These are phyloP conservation scores for Plasmodium gonderi DNA, from an alignment of 169 alveolate genomes.

Conservation along the genomic window DNA sequence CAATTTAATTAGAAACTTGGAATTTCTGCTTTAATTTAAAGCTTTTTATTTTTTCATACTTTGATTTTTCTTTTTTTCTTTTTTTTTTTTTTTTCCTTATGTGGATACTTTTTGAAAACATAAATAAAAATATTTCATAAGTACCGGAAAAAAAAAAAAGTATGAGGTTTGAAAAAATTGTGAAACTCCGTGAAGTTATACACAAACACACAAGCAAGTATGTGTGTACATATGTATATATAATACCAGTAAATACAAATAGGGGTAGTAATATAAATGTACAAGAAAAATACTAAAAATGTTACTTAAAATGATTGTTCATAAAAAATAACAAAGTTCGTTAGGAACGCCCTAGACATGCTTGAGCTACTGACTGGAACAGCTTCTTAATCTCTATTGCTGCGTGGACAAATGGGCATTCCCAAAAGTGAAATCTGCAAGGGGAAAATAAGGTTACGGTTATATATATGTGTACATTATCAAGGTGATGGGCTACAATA, in stretches of 20 bases:
- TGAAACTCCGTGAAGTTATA: not conserved
- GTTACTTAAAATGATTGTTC: constrained; percentile 19
- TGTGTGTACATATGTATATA: not conserved
- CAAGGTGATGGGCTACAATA: not conserved
- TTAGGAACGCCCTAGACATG: constrained; percentile 76
- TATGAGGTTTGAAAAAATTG: not conserved
- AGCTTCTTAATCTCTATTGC: constrained; percentile 84
- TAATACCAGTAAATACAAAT: not conserved
- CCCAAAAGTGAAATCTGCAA: constrained; percentile 78
- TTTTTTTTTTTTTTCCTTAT: not conserved
- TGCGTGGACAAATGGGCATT: constrained; percentile 79
- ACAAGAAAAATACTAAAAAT: constrained; percentile 51
- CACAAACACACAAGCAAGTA: not conserved
- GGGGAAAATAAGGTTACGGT: not conserved
- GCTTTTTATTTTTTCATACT: not conserved
- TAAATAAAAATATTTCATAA: not conserved
- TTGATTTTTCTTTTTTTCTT: not conserved
- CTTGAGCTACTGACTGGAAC: constrained; percentile 82
- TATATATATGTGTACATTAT: not conserved
- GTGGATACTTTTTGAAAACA: not conserved
- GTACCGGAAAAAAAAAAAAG: constrained; percentile 17
- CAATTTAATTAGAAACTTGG: not conserved
- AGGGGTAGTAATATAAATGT: not conserved
- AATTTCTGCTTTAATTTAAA: not conserved
- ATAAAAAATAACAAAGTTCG: constrained; percentile 11